phyloP scores from a whole-genome alignment of 202 grass and related monocot species.

The Carex arenaria region DNA sequence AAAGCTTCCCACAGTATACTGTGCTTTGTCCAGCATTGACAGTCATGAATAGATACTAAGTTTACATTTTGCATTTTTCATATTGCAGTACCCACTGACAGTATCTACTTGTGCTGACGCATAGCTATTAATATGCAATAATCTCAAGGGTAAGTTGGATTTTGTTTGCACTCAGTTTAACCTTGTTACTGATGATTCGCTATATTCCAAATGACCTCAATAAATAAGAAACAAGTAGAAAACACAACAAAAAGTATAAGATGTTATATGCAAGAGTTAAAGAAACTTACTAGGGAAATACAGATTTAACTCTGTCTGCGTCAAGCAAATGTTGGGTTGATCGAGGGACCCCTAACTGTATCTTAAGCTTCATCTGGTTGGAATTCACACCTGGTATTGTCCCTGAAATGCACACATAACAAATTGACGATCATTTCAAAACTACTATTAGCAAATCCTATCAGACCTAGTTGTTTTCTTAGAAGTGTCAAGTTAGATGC shows the following conservation, averaged over 20 bases:
- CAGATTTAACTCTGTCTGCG: slow-evolving; percentile 61
- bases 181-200: background rate
- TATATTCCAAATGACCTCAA: background rate
- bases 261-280: background rate
- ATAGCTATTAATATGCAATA: background rate
- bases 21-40: background rate
- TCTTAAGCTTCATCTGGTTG: slow-evolving; percentile 97
- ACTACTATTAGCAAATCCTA: background rate
- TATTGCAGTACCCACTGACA: background rate
- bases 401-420: slow-evolving; percentile 31
- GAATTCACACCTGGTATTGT: slow-evolving; percentile 90
- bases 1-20: background rate
- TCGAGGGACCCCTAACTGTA: slow-evolving; percentile 77
- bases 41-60: background rate
- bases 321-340: slow-evolving; percentile 74
- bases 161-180: background rate
- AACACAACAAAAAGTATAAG: background rate
- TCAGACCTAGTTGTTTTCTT: background rate
- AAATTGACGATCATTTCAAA: slow-evolving; percentile 1
- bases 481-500: background rate
- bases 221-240: background rate
- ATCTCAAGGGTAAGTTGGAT: background rate
- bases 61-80: background rate
- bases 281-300: slow-evolving; percentile 82
- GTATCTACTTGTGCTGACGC: background rate